Conservation (phyloP, 441 rosid species). For the Adansonia grandidieri region DNA sequence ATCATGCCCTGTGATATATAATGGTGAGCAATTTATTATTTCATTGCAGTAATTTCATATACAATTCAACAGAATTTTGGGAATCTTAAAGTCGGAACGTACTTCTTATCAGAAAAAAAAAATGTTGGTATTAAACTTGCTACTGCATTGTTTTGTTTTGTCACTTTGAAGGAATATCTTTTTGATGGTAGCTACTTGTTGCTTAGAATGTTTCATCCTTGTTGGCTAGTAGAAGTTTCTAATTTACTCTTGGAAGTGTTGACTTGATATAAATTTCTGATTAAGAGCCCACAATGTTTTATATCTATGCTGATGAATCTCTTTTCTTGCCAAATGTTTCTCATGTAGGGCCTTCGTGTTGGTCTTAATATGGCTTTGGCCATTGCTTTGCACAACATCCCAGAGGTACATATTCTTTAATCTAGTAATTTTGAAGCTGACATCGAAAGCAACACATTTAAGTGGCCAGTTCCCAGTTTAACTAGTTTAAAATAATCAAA, state of each 20-base stretch:
- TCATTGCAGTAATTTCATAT: conserved; percentile 5
- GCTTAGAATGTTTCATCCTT: background rate
- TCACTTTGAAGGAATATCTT: background rate
- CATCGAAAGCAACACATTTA: background rate
- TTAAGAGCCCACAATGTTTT: background rate
- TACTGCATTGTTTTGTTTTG: background rate
- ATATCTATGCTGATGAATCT: background rate
- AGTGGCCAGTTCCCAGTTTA: background rate
- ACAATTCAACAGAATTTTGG: background rate
- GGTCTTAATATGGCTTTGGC: conserved; percentile 97
- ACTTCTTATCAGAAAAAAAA: background rate
- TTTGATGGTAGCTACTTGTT: background rate
- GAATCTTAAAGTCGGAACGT: background rate
- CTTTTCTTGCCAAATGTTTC: conserved; percentile 24
- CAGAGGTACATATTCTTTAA: conserved; percentile 69
- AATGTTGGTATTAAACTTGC: background rate
- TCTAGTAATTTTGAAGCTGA: conserved; percentile 5
- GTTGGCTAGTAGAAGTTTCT: background rate
- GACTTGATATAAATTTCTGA: conserved; percentile 12
- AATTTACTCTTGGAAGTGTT: conserved; percentile 1
- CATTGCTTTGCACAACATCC: conserved; percentile 98
- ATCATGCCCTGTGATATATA: background rate
- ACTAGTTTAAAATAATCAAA: background rate
- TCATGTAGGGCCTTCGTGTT: conserved; percentile 83
- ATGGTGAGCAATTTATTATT: background rate